Evolutionary conservation across 129 eudicot species (phyloP).

Genomic region (Oenanthe sinensis): DNA sequence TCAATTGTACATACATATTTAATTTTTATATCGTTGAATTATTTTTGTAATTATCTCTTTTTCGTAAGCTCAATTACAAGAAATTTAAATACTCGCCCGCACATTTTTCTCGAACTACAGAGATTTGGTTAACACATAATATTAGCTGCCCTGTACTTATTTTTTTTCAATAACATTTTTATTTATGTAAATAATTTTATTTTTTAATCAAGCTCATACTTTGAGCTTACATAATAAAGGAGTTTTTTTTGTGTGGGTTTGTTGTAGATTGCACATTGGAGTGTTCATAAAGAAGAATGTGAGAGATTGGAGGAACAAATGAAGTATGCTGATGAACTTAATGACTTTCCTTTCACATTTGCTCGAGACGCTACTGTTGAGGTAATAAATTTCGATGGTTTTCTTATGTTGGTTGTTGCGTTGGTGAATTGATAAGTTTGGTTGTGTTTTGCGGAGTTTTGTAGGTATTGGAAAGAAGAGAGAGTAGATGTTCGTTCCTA

Average conservation of each 20-base stretch:
- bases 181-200: no score
- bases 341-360: conserved; percentile 65
- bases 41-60: no score
- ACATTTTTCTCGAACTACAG: no score
- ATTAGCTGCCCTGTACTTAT: background rate
- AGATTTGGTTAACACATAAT: background rate
- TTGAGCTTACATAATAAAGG: background rate
- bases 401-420: background rate
- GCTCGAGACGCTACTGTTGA: conserved; percentile 36
- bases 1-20: background rate
- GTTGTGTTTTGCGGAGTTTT: background rate
- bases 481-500: conserved; percentile 61
- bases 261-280: conserved; percentile 58
- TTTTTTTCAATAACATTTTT: no score
- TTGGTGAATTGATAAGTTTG: conserved; percentile 7
- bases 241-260: background rate
- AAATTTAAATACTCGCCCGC: background rate
- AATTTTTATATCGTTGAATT: background rate
- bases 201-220: no score
- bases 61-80: no score
- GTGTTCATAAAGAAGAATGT: conserved; percentile 61
- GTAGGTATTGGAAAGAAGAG: conserved; percentile 37
- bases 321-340: conserved; percentile 30
- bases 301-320: conserved; percentile 60
- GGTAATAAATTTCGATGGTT: conserved; percentile 15